Conservation (phyloP, 306 rosid species). For the Astragalus glycyphyllos region DNA sequence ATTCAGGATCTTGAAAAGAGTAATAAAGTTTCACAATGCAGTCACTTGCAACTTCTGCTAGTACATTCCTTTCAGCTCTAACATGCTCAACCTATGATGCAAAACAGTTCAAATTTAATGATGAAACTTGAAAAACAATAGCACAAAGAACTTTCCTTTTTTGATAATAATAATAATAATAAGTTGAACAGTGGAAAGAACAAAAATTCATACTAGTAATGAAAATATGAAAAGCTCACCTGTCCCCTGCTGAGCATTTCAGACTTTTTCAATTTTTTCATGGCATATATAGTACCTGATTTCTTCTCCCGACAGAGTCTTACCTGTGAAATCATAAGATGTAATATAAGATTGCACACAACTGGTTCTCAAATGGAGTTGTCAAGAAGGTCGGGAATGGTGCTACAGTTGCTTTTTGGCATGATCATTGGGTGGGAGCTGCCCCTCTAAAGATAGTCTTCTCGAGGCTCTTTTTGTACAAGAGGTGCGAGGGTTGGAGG, state of each 20-base stretch:
- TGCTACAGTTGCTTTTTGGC: too few species aligned
- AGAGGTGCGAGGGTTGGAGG: too few species aligned
- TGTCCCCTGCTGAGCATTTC: slow-evolving; percentile 64
- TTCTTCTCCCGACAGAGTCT: slow-evolving; percentile 53
- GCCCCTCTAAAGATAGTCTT: too few species aligned
- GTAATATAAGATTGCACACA: slow-evolving; percentile 10
- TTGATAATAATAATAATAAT: neutral
- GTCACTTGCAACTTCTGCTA: slow-evolving; percentile 91
- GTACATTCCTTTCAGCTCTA: slow-evolving; percentile 89
- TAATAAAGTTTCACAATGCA: slow-evolving; percentile 94
- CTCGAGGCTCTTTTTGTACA: too few species aligned
- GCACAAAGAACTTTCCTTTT: slow-evolving; percentile 1
- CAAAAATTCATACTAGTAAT: slow-evolving; percentile 6
- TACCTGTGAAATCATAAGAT: slow-evolving; percentile 51
- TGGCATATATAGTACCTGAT: slow-evolving; percentile 56
- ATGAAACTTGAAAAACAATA: slow-evolving; percentile 13
- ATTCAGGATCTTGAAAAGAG: slow-evolving; percentile 90
- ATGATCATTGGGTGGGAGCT: too few species aligned
- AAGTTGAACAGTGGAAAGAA: slow-evolving; percentile 36
- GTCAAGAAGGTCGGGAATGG: too few species aligned
- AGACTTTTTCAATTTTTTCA: slow-evolving; percentile 60
- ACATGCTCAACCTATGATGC: slow-evolving; percentile 58
- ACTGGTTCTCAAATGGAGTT: too few species aligned
- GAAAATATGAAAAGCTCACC: slow-evolving; percentile 41
- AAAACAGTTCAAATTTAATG: slow-evolving; percentile 10